Percentiles rank a stretch among this genome's conserved stretches.
phyloP scores from a whole-genome alignment of 345 rosid genomes.

The Psidium friedrichsthalianum region DNA sequence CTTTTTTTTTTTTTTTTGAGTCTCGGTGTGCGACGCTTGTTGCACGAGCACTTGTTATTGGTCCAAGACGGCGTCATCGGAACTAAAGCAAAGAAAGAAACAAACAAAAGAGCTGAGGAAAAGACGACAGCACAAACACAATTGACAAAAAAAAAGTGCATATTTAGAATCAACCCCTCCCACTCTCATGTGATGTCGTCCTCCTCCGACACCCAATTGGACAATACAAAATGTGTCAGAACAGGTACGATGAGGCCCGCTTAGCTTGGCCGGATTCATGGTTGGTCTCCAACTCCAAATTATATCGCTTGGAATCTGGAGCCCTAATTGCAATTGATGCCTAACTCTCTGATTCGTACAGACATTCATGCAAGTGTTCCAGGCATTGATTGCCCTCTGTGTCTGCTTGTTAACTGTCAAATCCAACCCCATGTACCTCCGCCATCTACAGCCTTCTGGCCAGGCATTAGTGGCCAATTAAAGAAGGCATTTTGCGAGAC shows the following conservation, averaged over 20 bases:
- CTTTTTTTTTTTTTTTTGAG: not conserved
- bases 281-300: not conserved
- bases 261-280: not conserved
- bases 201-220: not conserved
- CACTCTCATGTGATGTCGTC: not conserved
- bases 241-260: not conserved
- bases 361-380: not conserved
- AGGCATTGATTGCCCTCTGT: not conserved
- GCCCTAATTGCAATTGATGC: not conserved
- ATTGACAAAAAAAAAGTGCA: not conserved
- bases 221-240: not conserved
- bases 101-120: not conserved
- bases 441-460: not conserved
- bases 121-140: not conserved
- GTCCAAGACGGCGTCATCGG: not conserved
- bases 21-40: not conserved
- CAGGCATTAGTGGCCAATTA: not conserved
- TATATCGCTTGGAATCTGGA: not conserved
- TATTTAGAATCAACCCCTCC: not conserved
- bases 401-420: constrained; percentile 7
- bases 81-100: not conserved
- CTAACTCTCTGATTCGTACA: not conserved
- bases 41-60: not conserved
- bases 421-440: not conserved
- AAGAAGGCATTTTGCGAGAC: not conserved